A percentile compares a stretch with the other conserved stretches of the same genome.
These are phyloP conservation scores for Cordyceps javanica DNA, from an alignment of 2,329 filamentous ascomycete species.

Conservation along the genomic window DNA sequence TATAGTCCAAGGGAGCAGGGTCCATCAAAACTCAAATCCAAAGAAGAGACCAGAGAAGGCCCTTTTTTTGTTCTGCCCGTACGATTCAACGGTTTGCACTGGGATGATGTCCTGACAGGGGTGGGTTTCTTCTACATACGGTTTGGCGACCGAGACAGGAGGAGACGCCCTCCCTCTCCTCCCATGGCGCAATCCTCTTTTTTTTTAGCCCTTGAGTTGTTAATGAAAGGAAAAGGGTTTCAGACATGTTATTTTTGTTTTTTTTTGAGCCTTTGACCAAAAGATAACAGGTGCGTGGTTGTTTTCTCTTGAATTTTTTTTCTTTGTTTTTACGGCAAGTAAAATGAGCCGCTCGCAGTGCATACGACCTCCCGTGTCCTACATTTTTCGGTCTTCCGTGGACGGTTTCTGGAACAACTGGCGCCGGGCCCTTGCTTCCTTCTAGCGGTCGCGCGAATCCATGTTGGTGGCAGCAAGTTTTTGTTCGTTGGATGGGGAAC, in stretches of 20 bases:
- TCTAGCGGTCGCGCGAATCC: background rate
- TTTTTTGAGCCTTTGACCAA: background rate
- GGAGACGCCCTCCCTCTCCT: background rate
- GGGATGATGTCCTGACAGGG: background rate
- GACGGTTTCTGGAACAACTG: background rate
- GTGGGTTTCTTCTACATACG: background rate
- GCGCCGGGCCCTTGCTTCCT: background rate
- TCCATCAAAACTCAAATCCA: background rate
- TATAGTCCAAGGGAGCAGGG: background rate
- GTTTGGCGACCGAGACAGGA: constrained; percentile 2
- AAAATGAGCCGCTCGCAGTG: background rate
- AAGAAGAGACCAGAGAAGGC: background rate
- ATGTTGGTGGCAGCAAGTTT: background rate
- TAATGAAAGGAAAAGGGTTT: background rate
- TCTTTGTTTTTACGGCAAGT: background rate
- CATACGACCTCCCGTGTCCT: background rate
- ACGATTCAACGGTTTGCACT: background rate
- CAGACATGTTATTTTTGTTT: background rate
- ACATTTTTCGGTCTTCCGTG: background rate
- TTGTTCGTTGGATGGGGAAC: background rate
- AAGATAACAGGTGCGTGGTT: background rate
- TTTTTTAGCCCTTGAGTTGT: too few relatives aligned
- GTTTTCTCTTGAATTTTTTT: background rate
- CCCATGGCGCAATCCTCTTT: background rate
- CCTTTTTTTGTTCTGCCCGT: background rate